Conservation (phyloP, 352 stramenopile species). For the Phytophthora multivora region DNA sequence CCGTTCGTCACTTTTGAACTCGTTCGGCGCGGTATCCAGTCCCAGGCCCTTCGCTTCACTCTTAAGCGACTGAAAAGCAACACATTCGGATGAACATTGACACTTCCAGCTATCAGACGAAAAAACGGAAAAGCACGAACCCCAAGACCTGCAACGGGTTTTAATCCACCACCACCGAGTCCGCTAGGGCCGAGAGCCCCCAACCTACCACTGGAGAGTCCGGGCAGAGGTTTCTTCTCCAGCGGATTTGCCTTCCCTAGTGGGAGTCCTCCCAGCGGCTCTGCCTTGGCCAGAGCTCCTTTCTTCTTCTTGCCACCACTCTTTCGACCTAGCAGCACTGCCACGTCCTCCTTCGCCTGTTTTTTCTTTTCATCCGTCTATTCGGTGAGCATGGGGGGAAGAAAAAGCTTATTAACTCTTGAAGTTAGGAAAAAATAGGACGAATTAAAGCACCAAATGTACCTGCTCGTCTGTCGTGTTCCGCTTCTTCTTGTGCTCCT, state of each 20-base stretch:
- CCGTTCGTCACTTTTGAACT: slow-evolving; percentile 20
- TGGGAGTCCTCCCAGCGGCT: slow-evolving; percentile 49
- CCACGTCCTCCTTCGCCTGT: slow-evolving; percentile 83
- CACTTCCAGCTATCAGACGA: not conserved
- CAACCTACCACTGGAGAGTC: slow-evolving; percentile 41
- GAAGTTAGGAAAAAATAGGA: too few species aligned
- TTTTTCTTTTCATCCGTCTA: slow-evolving; percentile 78
- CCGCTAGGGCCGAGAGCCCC: slow-evolving; percentile 34
- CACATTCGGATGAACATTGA: not conserved
- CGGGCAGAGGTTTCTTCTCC: slow-evolving; percentile 77
- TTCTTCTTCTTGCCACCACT: slow-evolving; percentile 66
- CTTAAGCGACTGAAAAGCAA: slow-evolving; percentile 30
- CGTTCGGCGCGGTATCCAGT: slow-evolving; percentile 4
- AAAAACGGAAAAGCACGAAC: slow-evolving; percentile 35
- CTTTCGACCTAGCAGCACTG: slow-evolving; percentile 72
- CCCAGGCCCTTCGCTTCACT: slow-evolving; percentile 33
- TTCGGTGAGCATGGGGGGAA: slow-evolving; percentile 25
- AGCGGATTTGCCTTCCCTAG: slow-evolving; percentile 47
- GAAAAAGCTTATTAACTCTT: not conserved
- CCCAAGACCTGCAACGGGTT: slow-evolving; percentile 50
- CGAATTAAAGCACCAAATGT: not conserved
- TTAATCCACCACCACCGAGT: slow-evolving; percentile 36
- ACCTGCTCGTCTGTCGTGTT: slow-evolving; percentile 47
- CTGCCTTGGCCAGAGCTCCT: slow-evolving; percentile 38
- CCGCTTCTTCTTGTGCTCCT: slow-evolving; percentile 91